These are phyloP conservation scores for Puccinia novopanici DNA, from an alignment of 1,284 basidiomycete genomes.

Conservation along the genomic window DNA sequence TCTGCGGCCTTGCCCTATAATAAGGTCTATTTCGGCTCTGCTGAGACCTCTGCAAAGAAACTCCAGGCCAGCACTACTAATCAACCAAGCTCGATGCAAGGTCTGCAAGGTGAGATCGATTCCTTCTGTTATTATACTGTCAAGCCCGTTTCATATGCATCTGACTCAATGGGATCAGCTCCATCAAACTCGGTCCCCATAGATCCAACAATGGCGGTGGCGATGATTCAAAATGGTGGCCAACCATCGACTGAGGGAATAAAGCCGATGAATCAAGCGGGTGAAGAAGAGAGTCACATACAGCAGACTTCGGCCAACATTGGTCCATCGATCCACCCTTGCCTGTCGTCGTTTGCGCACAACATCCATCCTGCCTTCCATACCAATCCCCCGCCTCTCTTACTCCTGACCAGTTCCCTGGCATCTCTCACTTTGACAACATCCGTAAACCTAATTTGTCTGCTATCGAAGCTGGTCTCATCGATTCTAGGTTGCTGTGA, in stretches of 20 bases:
- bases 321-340: constrained; percentile 6
- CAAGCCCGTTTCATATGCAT: background rate
- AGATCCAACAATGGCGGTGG: background rate
- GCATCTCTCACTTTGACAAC: background rate
- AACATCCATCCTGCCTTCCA: background rate
- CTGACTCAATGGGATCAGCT: background rate
- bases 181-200: background rate
- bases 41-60: constrained; percentile 10
- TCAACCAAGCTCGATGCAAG: background rate
- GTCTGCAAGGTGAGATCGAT: background rate
- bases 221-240: background rate
- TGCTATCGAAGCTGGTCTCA: constrained; percentile 9
- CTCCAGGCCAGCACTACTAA: background rate
- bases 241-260: background rate
- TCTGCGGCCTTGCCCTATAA: constrained; percentile 31
- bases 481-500: constrained; percentile 12
- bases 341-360: constrained; percentile 4
- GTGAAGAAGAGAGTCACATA: background rate
- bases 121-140: background rate
- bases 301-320: background rate
- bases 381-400: background rate
- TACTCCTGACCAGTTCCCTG: background rate
- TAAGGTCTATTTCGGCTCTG: constrained; percentile 26
- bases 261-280: background rate
- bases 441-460: background rate